Conservation (phyloP, 2,329 filamentous ascomycete species). For the Diaporthe australafricana region DNA sequence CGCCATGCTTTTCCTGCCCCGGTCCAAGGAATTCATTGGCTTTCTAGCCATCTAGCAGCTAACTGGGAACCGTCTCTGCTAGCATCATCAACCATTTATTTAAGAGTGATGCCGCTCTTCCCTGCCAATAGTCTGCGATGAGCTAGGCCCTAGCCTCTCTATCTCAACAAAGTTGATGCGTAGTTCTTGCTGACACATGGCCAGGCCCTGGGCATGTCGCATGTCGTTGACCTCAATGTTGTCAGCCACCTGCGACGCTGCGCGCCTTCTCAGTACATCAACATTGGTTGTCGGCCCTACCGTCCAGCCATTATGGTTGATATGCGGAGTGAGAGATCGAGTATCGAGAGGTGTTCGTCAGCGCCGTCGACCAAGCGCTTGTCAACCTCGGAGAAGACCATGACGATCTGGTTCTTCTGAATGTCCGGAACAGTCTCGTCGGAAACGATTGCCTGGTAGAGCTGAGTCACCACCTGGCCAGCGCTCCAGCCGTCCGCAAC, state of each 20-base stretch:
- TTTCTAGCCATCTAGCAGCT: background rate
- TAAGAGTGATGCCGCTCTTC: background rate
- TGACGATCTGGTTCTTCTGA: constrained; percentile 91
- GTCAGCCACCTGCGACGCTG: background rate
- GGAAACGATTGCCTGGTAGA: constrained; percentile 85
- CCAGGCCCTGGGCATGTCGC: background rate
- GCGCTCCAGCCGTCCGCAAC: constrained; percentile 98
- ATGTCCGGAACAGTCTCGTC: constrained; percentile 86
- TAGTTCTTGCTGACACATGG: background rate
- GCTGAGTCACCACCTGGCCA: constrained; percentile 80
- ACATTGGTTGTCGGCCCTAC: constrained; percentile 34
- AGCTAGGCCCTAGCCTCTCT: background rate
- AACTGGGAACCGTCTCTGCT: background rate
- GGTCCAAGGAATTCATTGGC: background rate
- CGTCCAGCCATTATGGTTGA: constrained; percentile 74
- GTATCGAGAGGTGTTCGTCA: constrained; percentile 91
- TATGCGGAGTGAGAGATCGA: constrained; percentile 87
- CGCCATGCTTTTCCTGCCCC: constrained; percentile 38
- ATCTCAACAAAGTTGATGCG: background rate
- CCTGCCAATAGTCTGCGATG: background rate
- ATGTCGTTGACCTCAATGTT: background rate
- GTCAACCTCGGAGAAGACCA: constrained; percentile 92
- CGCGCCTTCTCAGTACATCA: background rate
- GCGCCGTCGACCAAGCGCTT: constrained; percentile 94
- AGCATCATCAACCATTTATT: background rate